Conservation (phyloP, 192 early-diverging fungal genomes). For the Backusella psychrophila region DNA sequence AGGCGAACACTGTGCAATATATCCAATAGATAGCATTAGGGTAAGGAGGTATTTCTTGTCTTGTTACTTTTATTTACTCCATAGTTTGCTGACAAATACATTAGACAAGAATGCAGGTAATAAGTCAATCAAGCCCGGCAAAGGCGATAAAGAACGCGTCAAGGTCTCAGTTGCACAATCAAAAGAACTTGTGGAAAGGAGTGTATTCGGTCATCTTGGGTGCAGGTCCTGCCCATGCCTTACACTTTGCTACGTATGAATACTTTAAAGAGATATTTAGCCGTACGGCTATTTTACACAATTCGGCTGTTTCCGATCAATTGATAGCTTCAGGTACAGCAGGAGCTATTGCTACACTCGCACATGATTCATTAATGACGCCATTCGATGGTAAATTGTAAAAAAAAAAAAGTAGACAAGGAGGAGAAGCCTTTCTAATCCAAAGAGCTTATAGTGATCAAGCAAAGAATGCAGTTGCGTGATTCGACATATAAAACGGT, state of each 20-base stretch:
- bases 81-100: neutral
- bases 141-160: conserved; percentile 72
- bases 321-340: conserved; percentile 69
- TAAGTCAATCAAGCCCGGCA: neutral
- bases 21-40: conserved; percentile 93
- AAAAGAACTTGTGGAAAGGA: conserved; percentile 84
- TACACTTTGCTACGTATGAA: conserved; percentile 95
- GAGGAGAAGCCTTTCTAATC: neutral
- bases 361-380: conserved; percentile 91
- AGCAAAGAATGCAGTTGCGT: conserved; percentile 94
- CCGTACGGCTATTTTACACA: conserved; percentile 21
- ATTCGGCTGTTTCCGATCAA: conserved; percentile 41
- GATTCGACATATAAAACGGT: conserved; percentile 71
- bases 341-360: conserved; percentile 84
- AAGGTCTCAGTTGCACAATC: conserved; percentile 14
- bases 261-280: conserved; percentile 75
- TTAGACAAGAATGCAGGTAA: conserved; percentile 13
- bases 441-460: conserved; percentile 61
- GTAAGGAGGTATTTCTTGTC: conserved; percentile 40
- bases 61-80: neutral
- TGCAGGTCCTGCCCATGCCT: conserved; percentile 92
- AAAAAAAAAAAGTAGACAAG: neutral
- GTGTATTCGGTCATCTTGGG: conserved; percentile 90
- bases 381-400: conserved; percentile 83
- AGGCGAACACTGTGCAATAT: conserved; percentile 94